Percentiles rank a stretch among this genome's conserved stretches.
phyloP scores from a whole-genome alignment of 805 yeast genomes.

The Saccharomycopsis sp. region DNA sequence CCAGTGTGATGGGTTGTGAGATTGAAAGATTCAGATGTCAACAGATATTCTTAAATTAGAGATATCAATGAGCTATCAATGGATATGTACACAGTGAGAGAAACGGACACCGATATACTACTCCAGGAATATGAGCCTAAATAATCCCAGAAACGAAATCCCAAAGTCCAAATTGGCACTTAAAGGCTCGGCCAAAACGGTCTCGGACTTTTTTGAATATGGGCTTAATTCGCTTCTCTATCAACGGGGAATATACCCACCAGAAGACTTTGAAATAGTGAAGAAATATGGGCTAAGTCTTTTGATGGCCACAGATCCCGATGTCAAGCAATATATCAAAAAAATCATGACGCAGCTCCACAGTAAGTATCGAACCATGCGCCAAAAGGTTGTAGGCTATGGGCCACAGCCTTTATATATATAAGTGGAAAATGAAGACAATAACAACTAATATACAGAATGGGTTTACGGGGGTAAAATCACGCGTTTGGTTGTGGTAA shows the following conservation, averaged over 20 bases:
- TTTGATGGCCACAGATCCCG: slow-evolving; percentile 67
- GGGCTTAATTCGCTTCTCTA: slow-evolving; percentile 75
- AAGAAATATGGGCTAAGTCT: slow-evolving; percentile 74
- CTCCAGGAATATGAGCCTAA: too few relatives aligned
- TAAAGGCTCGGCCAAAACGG: slow-evolving; percentile 72
- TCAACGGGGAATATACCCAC: slow-evolving; percentile 86
- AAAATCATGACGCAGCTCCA: slow-evolving; percentile 64
- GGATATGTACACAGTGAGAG: too few relatives aligned
- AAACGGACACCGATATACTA: too few relatives aligned
- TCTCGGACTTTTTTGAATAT: slow-evolving; percentile 79
- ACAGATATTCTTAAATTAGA: too few relatives aligned
- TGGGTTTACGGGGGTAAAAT: slow-evolving; percentile 74
- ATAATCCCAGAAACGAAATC: background rate
- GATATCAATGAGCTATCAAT: too few relatives aligned
- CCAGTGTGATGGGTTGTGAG: too few relatives aligned
- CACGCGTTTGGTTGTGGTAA: slow-evolving; percentile 61
- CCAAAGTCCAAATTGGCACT: slow-evolving; percentile 47
- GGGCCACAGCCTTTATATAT: background rate
- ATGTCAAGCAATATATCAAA: slow-evolving; percentile 61
- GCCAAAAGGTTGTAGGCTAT: background rate
- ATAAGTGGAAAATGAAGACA: background rate
- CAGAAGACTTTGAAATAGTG: slow-evolving; percentile 74
- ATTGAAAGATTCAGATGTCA: too few relatives aligned
- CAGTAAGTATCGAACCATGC: slow-evolving; percentile 24
- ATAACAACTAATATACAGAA: slow-evolving; percentile 24